phyloP scores from a whole-genome alignment of 2,329 filamentous ascomycete species.

The Hypoxylon rubiginosum region DNA sequence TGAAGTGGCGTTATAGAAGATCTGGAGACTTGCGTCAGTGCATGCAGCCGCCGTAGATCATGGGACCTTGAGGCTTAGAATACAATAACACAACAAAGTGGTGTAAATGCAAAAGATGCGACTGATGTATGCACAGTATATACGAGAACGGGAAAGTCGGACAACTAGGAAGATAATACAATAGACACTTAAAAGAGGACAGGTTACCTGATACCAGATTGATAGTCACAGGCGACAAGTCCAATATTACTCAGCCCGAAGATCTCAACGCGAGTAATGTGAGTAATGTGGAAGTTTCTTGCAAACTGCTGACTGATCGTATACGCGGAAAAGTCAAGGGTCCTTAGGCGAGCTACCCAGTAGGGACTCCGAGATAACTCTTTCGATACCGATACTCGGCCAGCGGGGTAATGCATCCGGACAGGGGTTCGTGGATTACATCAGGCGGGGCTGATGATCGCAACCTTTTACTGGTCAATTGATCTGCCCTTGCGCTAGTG shows the following conservation, averaged over 20 bases:
- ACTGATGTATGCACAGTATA: too few relatives aligned
- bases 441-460: constrained; percentile 7
- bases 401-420: constrained; percentile 24
- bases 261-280: constrained; percentile 7
- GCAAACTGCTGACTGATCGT: constrained; percentile 40
- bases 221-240: background rate
- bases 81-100: constrained; percentile 2
- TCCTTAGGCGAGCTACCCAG: background rate
- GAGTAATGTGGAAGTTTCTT: constrained; percentile 28
- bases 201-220: constrained; percentile 3
- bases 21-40: constrained; percentile 18
- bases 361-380: constrained; percentile 5
- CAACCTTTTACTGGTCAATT: constrained; percentile 32
- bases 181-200: constrained; percentile 8
- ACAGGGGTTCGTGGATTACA: constrained; percentile 33
- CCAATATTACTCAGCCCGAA: constrained; percentile 30
- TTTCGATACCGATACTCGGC: constrained; percentile 24
- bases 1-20: background rate
- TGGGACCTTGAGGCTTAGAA: background rate
- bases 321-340: constrained; percentile 1
- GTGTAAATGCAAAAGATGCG: background rate
- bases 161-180: background rate
- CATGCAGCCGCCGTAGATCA: constrained; percentile 7
- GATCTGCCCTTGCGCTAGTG: background rate
- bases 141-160: background rate